phyloP scores from a whole-genome alignment of 2,329 filamentous ascomycete genomes.

The Trichoderma lentiforme region DNA sequence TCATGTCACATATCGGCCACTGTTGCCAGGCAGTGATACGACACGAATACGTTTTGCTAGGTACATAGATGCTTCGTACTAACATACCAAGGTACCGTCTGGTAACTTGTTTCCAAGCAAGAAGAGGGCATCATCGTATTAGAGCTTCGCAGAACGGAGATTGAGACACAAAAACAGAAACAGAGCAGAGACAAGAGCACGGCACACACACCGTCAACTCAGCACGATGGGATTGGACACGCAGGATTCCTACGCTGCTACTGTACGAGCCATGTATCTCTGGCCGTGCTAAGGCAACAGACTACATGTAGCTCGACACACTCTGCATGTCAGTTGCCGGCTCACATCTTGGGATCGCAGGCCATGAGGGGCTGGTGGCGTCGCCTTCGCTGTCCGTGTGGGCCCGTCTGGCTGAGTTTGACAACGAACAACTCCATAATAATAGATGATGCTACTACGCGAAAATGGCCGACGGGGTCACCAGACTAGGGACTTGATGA shows the following conservation, averaged over 20 bases:
- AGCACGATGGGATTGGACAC: not conserved
- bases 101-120: not conserved
- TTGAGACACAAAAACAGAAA: not conserved
- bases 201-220: not conserved
- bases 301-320: not conserved
- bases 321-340: constrained; percentile 23
- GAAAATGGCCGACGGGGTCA: constrained; percentile 20
- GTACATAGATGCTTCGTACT: not conserved
- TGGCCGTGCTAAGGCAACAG: not conserved
- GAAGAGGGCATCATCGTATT: not conserved
- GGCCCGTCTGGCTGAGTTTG: constrained; percentile 17
- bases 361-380: constrained; percentile 18
- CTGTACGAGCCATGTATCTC: not conserved
- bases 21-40: not conserved
- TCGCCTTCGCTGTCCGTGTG: constrained; percentile 19
- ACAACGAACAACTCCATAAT: constrained; percentile 20
- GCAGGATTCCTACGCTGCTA: not conserved
- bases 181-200: not conserved
- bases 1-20: constrained; percentile 8
- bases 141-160: not conserved
- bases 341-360: constrained; percentile 20
- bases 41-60: not conserved
- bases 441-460: constrained; percentile 17
- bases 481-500: constrained; percentile 19
- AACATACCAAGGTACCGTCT: not conserved